Base-by-base conservation (phyloP, 2,329 filamentous ascomycete genomes). In the Diaporthe citrichinensis region DNA sequence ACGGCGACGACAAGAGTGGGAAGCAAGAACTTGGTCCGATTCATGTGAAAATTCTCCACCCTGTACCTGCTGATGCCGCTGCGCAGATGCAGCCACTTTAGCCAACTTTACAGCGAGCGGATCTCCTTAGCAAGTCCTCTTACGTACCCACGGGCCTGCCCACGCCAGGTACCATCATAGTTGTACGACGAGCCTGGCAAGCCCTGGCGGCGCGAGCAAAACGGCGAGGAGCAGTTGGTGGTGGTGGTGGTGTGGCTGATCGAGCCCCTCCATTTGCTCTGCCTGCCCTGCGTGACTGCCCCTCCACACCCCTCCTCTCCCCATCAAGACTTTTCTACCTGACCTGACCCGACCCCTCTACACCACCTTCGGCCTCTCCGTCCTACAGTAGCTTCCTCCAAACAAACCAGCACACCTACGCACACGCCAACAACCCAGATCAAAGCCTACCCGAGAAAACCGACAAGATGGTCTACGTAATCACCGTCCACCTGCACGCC, bases 401-500 rank as follows among this genome's bases (percentile, higher is more conserved):
- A 46, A 71, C 68, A 59, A 36, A 28, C 15, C n/a, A 62, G 7
- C 10, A 28, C n/a, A 34, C 31, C 14, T n/a, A 53, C 57, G 46
- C 71, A 53, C 57, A 36, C n/a, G 12, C 46, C 71, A 51, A 46
- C 51, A 14, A 62, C 23, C 41, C 36, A 25, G 51, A 12, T 31
- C 51, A 20, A 12, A 36, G 14, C 51, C 51, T 36, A 36, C 28
- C 17, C 25, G 39, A 65, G 5, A 61, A 17, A 20, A 59, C 55
- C 72, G 78, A 65, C 78, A 88, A 81, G 59, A 92, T 92, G 91
- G 91, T 92, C 78, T 93, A 93, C 85, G 93, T 91, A 76, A 90
- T 93, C 79, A 91, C 92, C 79, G 91, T 93, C 67, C 91, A 93
- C 83, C 88, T 95, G 77, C 91, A 92, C 85, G 92, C 93, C 78